phyloP scores from a whole-genome alignment of 2,329 filamentous ascomycete genomes.

The Xenosphaeropsis pyriputrescens region DNA sequence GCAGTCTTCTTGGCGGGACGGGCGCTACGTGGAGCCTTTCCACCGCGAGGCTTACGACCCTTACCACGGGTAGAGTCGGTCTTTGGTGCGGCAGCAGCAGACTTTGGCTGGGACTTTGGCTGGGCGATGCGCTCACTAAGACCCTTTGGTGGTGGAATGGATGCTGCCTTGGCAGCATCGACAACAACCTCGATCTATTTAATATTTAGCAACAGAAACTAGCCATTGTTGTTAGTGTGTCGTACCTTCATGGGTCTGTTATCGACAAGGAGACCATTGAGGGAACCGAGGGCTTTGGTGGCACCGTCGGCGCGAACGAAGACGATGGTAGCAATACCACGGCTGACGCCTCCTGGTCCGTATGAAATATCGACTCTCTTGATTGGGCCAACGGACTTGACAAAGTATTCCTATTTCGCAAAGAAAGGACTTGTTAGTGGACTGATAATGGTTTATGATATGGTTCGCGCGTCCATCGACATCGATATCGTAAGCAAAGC shows the following conservation, averaged over 20 bases:
- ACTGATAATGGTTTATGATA: conserved; percentile 25
- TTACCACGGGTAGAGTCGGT: conserved; percentile 24
- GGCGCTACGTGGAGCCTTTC: conserved; percentile 33
- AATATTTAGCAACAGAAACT: no score
- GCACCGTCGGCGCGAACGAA: conserved; percentile 74
- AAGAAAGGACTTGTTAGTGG: conserved; percentile 49
- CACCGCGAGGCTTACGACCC: conserved; percentile 36
- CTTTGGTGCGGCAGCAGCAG: conserved; percentile 61
- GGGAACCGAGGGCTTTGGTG: conserved; percentile 64
- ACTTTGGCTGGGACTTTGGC: conserved; percentile 66
- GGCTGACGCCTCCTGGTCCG: conserved; percentile 80
- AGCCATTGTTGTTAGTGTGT: neutral
- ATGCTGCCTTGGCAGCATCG: conserved; percentile 56
- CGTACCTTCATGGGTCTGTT: conserved; percentile 77
- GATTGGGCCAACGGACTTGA: conserved; percentile 73
- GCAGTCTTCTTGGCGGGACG: conserved; percentile 74
- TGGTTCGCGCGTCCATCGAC: conserved; percentile 13
- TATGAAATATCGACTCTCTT: conserved; percentile 88
- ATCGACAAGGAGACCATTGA: conserved; percentile 87
- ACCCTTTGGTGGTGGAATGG: conserved; percentile 52
- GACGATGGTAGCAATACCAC: conserved; percentile 79
- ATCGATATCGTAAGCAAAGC: conserved; percentile 8
- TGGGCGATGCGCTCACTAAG: conserved; percentile 73
- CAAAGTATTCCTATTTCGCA: conserved; percentile 85
- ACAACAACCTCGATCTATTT: conserved; percentile 78